These are phyloP conservation scores for Fusarium agapanthi DNA, from an alignment of 2,329 filamentous ascomycete species.

Conservation along the genomic window DNA sequence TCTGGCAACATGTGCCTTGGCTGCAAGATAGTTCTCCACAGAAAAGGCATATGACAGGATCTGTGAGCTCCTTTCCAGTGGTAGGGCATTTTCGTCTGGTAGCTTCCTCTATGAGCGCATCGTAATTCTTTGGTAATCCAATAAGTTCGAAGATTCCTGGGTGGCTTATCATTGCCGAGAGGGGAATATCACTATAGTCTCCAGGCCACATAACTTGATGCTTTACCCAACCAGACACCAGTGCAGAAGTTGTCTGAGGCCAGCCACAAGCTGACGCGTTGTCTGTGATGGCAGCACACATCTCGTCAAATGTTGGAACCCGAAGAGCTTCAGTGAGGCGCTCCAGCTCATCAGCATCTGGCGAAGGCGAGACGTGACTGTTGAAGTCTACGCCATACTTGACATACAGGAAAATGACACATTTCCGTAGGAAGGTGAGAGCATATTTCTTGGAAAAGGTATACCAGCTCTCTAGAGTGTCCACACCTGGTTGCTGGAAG, in stretches of 20 bases:
- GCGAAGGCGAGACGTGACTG: conserved; percentile 68
- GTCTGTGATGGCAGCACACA: conserved; percentile 70
- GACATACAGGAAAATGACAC: conserved; percentile 82
- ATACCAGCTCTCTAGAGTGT: conserved; percentile 64
- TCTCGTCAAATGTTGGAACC: conserved; percentile 80
- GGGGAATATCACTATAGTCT: conserved; percentile 43
- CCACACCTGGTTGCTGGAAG: conserved; percentile 64
- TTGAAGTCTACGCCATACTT: conserved; percentile 90
- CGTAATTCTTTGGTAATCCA: conserved; percentile 90
- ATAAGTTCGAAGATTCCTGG: conserved; percentile 94
- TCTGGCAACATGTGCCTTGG: conserved; percentile 90
- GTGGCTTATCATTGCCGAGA: conserved; percentile 70
- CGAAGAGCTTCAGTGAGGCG: conserved; percentile 80
- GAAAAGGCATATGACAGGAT: conserved; percentile 91
- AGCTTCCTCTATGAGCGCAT: conserved; percentile 90
- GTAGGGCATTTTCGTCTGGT: conserved; percentile 85
- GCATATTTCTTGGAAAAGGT: conserved; percentile 81
- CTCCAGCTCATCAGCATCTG: conserved; percentile 79
- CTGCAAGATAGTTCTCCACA: conserved; percentile 98
- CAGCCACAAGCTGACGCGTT: conserved; percentile 57
- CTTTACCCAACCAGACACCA: conserved; percentile 77
- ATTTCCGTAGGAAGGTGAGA: conserved; percentile 88
- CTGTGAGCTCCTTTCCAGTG: conserved; percentile 88
- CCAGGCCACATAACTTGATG: conserved; percentile 62
- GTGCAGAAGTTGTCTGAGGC: conserved; percentile 54